Evolutionary conservation across 1,284 basidiomycete species (phyloP).

Genomic region (Boletus smithii): DNA sequence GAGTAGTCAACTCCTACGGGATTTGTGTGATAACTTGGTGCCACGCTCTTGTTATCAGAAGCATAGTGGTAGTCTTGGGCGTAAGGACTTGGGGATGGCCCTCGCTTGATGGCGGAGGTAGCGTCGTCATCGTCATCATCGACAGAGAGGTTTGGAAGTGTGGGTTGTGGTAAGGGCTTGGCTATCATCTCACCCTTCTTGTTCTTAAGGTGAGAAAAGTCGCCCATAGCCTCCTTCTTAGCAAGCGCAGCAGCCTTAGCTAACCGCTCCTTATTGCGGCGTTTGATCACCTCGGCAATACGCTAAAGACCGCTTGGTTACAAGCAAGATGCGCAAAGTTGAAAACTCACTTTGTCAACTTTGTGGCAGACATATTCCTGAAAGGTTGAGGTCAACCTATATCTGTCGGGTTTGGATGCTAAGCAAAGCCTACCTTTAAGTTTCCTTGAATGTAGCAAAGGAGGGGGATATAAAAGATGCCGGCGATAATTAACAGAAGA

Average conservation of each 20-base stretch:
- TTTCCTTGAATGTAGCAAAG: slow-evolving; percentile 95
- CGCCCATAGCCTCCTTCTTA: slow-evolving; percentile 86
- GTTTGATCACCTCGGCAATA: slow-evolving; percentile 90
- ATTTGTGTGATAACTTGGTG: slow-evolving; percentile 35
- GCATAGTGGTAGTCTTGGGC: slow-evolving; percentile 56
- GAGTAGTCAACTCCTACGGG: slow-evolving; percentile 44
- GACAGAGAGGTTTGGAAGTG: slow-evolving; percentile 86
- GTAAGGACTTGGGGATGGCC: slow-evolving; percentile 52
- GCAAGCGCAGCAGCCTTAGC: slow-evolving; percentile 81
- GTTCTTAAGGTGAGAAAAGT: slow-evolving; percentile 90
- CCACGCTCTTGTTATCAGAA: slow-evolving; percentile 35
- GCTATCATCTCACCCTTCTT: slow-evolving; percentile 85
- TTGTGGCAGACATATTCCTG: slow-evolving; percentile 99
- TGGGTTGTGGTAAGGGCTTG: slow-evolving; percentile 90
- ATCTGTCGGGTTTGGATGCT: not conserved
- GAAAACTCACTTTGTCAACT: slow-evolving; percentile 79
- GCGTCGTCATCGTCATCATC: slow-evolving; percentile 74
- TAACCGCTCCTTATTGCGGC: slow-evolving; percentile 84
- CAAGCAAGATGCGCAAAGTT: slow-evolving; percentile 1
- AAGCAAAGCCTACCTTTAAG: slow-evolving; percentile 61
- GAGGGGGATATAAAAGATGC: slow-evolving; percentile 86
- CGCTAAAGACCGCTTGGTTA: slow-evolving; percentile 47
- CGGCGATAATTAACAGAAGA: slow-evolving; percentile 79
- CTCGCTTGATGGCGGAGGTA: slow-evolving; percentile 56
- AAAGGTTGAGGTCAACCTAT: slow-evolving; percentile 10